phyloP scores from a whole-genome alignment of 78 protist species.

The Kipferlia bialata region DNA sequence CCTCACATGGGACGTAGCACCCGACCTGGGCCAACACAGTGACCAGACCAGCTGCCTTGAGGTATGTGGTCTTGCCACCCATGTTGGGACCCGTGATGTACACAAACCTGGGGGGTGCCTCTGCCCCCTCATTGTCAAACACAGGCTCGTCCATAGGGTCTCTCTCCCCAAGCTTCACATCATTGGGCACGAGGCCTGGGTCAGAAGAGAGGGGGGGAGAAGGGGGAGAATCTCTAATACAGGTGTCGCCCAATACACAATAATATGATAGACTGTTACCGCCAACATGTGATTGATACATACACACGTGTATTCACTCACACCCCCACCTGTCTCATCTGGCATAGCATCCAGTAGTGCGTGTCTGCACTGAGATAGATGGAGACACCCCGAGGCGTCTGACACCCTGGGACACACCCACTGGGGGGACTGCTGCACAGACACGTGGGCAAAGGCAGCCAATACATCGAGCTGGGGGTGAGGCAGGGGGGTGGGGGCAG shows the following conservation, averaged over 20 bases:
- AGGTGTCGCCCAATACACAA: too few species aligned
- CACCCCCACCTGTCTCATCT: too few species aligned
- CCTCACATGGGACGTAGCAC: constrained; percentile 88
- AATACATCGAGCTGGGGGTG: neutral
- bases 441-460: neutral
- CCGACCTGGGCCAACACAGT: constrained; percentile 92
- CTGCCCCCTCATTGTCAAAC: neutral
- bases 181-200: too few species aligned
- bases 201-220: too few species aligned
- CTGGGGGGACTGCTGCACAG: neutral
- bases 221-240: too few species aligned
- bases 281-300: too few species aligned
- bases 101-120: neutral
- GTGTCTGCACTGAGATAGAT: neutral
- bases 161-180: neutral
- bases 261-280: too few species aligned
- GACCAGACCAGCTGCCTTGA: constrained; percentile 64
- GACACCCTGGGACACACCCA: neutral
- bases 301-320: too few species aligned
- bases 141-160: neutral
- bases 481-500: too few species aligned
- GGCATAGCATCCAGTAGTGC: neutral
- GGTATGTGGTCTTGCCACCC: constrained; percentile 66
- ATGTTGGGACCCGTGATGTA: constrained; percentile 61
- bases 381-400: too few species aligned